Conservation (phyloP, 2,329 filamentous ascomycete species). For the Aspergillus aculeatinus region DNA sequence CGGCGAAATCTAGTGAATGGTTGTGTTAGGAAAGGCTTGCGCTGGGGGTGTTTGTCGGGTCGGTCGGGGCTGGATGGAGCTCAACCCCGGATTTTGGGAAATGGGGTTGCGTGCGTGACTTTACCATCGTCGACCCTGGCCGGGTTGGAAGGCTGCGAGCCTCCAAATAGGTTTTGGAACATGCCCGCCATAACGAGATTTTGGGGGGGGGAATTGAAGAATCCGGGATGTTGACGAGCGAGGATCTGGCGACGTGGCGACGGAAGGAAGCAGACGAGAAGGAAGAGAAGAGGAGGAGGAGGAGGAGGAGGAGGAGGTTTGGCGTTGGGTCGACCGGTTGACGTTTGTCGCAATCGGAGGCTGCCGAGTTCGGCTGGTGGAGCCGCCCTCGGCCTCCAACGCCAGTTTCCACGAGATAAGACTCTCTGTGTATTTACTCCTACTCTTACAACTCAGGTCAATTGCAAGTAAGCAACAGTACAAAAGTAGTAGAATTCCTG, state of each 20-base stretch:
- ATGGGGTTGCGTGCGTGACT: constrained; percentile 14
- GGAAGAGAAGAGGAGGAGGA: constrained; percentile 14
- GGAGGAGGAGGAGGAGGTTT: constrained; percentile 13
- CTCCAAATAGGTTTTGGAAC: constrained; percentile 42
- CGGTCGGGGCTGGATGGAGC: not conserved
- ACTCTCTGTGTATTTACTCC: no score
- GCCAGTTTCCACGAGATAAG: not conserved
- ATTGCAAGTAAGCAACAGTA: not conserved
- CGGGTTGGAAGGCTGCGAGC: constrained; percentile 31
- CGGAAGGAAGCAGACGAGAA: constrained; percentile 15
- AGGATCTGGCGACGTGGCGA: constrained; percentile 22
- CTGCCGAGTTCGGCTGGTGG: constrained; percentile 15
- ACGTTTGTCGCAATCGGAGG: constrained; percentile 26
- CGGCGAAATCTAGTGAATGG: constrained; percentile 73
- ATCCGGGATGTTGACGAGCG: constrained; percentile 2
- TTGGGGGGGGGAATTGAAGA: constrained; percentile 20
- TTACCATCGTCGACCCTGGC: constrained; percentile 39
- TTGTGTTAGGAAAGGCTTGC: not conserved
- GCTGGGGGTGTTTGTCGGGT: constrained; percentile 1
- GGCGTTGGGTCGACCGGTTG: constrained; percentile 19
- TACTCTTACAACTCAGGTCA: no score
- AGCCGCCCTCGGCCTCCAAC: constrained; percentile 13
- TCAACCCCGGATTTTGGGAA: not conserved
- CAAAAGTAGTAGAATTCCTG: no score
- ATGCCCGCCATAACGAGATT: constrained; percentile 37